phyloP scores from a whole-genome alignment of 2,329 filamentous ascomycete genomes.

The Aspergillus spinulosporus region DNA sequence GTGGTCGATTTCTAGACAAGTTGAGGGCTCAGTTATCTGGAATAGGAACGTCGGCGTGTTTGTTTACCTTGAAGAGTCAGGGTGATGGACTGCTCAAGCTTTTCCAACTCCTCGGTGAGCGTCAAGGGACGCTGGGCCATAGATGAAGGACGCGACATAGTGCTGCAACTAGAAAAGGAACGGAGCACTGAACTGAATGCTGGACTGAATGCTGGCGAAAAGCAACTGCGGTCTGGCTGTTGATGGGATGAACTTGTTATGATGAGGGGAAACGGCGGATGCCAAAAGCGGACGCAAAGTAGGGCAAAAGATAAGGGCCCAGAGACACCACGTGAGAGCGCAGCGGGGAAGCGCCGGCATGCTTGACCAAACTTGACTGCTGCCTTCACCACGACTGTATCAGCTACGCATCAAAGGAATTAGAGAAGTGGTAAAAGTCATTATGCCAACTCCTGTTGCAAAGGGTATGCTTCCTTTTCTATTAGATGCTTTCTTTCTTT shows the following conservation, averaged over 20 bases:
- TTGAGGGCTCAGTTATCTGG: slow-evolving; percentile 15
- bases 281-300: slow-evolving; percentile 33
- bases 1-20: slow-evolving; percentile 82
- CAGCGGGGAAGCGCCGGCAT: slow-evolving; percentile 19
- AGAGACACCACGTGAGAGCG: slow-evolving; percentile 32
- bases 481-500: slow-evolving; percentile 5
- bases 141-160: slow-evolving; percentile 54
- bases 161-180: slow-evolving; percentile 2
- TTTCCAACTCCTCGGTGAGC: slow-evolving; percentile 92
- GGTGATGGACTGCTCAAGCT: slow-evolving; percentile 93
- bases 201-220: not conserved
- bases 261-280: slow-evolving; percentile 30
- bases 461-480: slow-evolving; percentile 42
- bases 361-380: slow-evolving; percentile 2
- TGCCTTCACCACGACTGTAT: slow-evolving; percentile 8
- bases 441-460: slow-evolving; percentile 50
- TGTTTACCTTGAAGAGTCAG: slow-evolving; percentile 80
- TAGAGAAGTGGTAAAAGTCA: slow-evolving; percentile 19
- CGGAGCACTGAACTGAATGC: not conserved
- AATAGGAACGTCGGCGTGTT: slow-evolving; percentile 3
- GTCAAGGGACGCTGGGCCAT: slow-evolving; percentile 63
- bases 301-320: slow-evolving; percentile 39
- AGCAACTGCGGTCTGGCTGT: not conserved
- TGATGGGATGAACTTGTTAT: slow-evolving; percentile 20
- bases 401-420: slow-evolving; percentile 1